Percentiles rank a stretch among this genome's conserved stretches.
Conservation (phyloP, 2,329 filamentous ascomycete species). For the Paecilomyces sp. region DNA sequence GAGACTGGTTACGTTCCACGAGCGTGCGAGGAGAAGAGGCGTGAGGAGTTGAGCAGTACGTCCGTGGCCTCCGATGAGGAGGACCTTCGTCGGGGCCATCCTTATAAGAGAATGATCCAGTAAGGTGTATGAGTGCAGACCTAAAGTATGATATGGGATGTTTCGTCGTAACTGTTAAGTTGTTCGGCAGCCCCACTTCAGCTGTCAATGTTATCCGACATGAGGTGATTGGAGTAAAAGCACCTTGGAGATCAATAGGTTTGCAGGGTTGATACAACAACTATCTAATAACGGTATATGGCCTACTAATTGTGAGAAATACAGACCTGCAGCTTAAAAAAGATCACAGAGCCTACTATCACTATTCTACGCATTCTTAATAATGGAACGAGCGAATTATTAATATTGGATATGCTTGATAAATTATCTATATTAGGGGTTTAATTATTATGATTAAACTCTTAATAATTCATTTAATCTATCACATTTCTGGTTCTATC, state of each 20-base stretch:
- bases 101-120: neutral
- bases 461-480: too few relatives aligned
- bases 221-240: neutral
- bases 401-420: too few relatives aligned
- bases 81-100: neutral
- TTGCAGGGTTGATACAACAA: neutral
- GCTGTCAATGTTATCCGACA: neutral
- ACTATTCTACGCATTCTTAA: too few relatives aligned
- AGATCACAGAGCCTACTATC: too few relatives aligned
- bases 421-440: too few relatives aligned
- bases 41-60: constrained; percentile 2
- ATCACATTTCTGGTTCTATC: too few relatives aligned
- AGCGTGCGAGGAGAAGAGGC: neutral
- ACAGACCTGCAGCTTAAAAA: too few relatives aligned
- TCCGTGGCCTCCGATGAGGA: constrained; percentile 2
- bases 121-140: neutral
- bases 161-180: neutral
- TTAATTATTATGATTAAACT: too few relatives aligned
- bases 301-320: too few relatives aligned
- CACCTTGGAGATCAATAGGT: neutral
- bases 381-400: too few relatives aligned
- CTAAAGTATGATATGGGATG: neutral
- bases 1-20: neutral
- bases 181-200: neutral
- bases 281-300: too few relatives aligned